Evolutionary conservation across 1,284 basidiomycete genomes (phyloP).

Genomic region (Sporisorium scitamineum): DNA sequence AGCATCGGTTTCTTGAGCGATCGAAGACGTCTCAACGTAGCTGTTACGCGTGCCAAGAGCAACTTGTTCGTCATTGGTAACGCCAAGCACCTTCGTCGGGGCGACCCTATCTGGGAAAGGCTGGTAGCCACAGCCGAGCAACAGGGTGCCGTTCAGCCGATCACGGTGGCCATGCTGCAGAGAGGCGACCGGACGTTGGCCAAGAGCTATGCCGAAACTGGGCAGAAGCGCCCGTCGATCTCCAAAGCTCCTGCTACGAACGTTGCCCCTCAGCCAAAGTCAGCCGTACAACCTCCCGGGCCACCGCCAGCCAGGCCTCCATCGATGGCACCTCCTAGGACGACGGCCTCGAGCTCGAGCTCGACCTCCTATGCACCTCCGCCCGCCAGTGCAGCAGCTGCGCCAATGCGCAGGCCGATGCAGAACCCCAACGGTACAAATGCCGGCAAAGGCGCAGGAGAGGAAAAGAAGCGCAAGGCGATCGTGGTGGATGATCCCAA

Average conservation of each 20-base stretch:
- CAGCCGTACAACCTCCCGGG: constrained; percentile 9
- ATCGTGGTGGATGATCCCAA: constrained; percentile 35
- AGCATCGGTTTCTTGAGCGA: constrained; percentile 79
- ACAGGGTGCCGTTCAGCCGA: constrained; percentile 37
- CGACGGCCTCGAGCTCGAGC: constrained; percentile 10
- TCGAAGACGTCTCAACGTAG: constrained; percentile 78
- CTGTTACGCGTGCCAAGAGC: constrained; percentile 92
- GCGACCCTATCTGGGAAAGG: constrained; percentile 72
- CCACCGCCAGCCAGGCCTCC: constrained; percentile 20
- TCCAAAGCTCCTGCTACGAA: not conserved
- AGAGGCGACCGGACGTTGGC: constrained; percentile 39
- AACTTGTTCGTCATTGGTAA: constrained; percentile 95
- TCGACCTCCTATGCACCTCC: constrained; percentile 27
- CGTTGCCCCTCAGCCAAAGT: constrained; percentile 5
- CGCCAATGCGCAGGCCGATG: not conserved
- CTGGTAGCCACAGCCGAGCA: constrained; percentile 53
- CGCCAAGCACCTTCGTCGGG: constrained; percentile 80
- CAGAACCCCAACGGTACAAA: constrained; percentile 11
- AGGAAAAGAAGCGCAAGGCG: constrained; percentile 41
- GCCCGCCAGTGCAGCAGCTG: constrained; percentile 1
- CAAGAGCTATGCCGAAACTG: constrained; percentile 20
- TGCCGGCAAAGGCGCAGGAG: constrained; percentile 6
- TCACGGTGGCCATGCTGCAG: constrained; percentile 42
- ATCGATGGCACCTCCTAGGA: not conserved
- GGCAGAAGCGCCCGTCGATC: constrained; percentile 13